Conservation (phyloP, 306 rosid genomes). For the Purshia tridentata region DNA sequence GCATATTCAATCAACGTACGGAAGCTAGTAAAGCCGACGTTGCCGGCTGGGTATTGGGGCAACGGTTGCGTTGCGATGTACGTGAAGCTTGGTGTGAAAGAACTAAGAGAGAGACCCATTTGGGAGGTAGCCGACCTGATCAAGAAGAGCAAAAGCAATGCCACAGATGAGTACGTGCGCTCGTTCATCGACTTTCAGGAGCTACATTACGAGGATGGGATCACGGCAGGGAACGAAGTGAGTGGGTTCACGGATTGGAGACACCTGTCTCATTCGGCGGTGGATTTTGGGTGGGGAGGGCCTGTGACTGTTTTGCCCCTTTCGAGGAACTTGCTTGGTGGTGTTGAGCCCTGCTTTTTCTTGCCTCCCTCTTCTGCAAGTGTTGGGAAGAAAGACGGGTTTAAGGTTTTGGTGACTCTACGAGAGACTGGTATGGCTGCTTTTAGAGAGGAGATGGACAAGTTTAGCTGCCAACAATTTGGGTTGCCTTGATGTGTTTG, state of each 20-base stretch:
- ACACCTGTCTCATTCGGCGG: conserved; percentile 74
- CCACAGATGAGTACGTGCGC: conserved; percentile 61
- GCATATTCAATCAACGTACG: conserved; percentile 68
- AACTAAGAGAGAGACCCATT: conserved; percentile 49
- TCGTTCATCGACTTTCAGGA: conserved; percentile 70
- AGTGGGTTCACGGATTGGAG: conserved; percentile 95
- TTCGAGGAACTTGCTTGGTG: conserved; percentile 62
- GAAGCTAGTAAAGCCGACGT: conserved; percentile 51
- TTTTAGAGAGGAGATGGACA: conserved; percentile 55
- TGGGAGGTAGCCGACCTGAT: conserved; percentile 73
- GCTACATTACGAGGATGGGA: conserved; percentile 57
- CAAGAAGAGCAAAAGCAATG: conserved; percentile 68
- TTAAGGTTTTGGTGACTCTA: conserved; percentile 60
- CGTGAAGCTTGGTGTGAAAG: conserved; percentile 48
- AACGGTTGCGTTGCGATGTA: conserved; percentile 85
- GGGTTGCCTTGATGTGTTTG: background rate
- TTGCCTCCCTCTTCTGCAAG: conserved; percentile 55
- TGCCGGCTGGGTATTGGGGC: conserved; percentile 78
- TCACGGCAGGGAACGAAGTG: conserved; percentile 67
- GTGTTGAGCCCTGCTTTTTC: conserved; percentile 80
- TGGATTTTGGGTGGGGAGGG: conserved; percentile 97
- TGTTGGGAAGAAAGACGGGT: conserved; percentile 43
- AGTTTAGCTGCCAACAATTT: conserved; percentile 31
- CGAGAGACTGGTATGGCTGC: conserved; percentile 52
- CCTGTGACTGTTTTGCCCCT: conserved; percentile 83